Percentiles rank a stretch among this genome's conserved stretches.
Evolutionary conservation across 345 rosid genomes (phyloP).

Genomic region (Clarkia xantiana): DNA sequence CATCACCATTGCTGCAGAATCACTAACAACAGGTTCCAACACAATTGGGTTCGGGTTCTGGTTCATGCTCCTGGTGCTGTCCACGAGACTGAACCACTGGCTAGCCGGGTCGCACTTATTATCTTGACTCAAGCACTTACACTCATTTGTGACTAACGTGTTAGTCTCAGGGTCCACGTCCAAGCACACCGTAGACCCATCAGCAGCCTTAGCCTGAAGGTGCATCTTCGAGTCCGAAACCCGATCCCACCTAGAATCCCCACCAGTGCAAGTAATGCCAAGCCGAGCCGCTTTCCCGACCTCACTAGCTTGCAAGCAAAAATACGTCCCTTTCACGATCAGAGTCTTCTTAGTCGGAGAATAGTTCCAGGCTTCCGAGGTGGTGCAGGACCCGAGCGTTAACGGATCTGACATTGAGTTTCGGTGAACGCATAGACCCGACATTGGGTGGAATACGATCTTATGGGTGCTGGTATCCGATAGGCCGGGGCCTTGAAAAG

Average conservation of each 20-base stretch:
- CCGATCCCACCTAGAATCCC: slow-evolving; percentile 42
- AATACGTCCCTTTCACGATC: slow-evolving; percentile 31
- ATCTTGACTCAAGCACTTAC: slow-evolving; percentile 15
- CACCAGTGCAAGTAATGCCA: slow-evolving; percentile 26
- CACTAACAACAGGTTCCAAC: too few species aligned
- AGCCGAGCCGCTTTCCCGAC: slow-evolving; percentile 29
- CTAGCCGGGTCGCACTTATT: slow-evolving; percentile 13
- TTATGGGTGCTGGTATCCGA: slow-evolving; percentile 34
- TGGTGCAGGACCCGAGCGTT: slow-evolving; percentile 49
- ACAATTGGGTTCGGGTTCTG: too few species aligned
- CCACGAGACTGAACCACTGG: slow-evolving; percentile 19
- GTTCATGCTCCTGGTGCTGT: slow-evolving; percentile 7
- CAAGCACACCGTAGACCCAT: slow-evolving; percentile 45
- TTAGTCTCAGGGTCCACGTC: slow-evolving; percentile 40
- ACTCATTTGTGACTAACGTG: slow-evolving; percentile 6
- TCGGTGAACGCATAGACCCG: slow-evolving; percentile 57
- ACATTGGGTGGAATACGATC: slow-evolving; percentile 62
- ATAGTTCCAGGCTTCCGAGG: slow-evolving; percentile 69
- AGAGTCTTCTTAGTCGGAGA: slow-evolving; percentile 25
- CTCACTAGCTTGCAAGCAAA: slow-evolving; percentile 49
- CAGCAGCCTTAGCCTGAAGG: slow-evolving; percentile 28
- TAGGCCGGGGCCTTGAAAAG: slow-evolving; percentile 66
- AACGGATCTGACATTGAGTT: slow-evolving; percentile 29
- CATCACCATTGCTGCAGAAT: too few species aligned
- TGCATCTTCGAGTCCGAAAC: slow-evolving; percentile 80